phyloP scores from a whole-genome alignment of 2,329 filamentous ascomycete species.

The Fusarium fracticaudum region DNA sequence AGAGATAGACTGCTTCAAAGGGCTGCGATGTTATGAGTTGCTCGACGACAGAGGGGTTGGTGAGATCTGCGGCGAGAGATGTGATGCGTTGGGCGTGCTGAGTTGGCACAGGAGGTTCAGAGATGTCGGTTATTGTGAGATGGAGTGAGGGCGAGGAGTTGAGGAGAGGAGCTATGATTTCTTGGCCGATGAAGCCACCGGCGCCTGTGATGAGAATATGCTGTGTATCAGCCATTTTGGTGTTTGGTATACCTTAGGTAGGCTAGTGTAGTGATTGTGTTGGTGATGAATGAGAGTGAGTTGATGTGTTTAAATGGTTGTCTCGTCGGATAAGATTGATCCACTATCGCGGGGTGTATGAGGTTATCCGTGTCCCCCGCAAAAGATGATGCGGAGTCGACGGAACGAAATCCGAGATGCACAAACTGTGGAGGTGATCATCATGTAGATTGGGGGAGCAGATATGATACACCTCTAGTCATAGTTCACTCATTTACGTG shows the following conservation, averaged over 20 bases:
- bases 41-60: conserved; percentile 26
- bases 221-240: conserved; percentile 22
- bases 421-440: neutral
- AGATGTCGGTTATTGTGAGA: conserved; percentile 66
- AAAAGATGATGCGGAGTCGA: conserved; percentile 22
- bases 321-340: conserved; percentile 9
- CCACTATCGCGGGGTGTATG: conserved; percentile 29
- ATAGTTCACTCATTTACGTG: neutral
- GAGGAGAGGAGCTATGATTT: conserved; percentile 65
- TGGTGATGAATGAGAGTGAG: neutral
- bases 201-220: conserved; percentile 70
- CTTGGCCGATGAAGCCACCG: conserved; percentile 72
- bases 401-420: conserved; percentile 32
- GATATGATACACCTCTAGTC: neutral
- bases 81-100: conserved; percentile 42
- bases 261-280: neutral
- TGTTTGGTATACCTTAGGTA: neutral
- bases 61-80: conserved; percentile 41
- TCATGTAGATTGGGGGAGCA: neutral
- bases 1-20: conserved; percentile 63
- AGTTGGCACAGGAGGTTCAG: conserved; percentile 61
- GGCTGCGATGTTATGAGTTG: conserved; percentile 43
- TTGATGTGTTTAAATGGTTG: neutral
- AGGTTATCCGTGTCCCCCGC: conserved; percentile 28
- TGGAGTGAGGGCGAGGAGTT: conserved; percentile 49